Evolutionary conservation across 2,329 filamentous ascomycete species (phyloP).

Genomic region (Colletotrichum cordylinicola): DNA sequence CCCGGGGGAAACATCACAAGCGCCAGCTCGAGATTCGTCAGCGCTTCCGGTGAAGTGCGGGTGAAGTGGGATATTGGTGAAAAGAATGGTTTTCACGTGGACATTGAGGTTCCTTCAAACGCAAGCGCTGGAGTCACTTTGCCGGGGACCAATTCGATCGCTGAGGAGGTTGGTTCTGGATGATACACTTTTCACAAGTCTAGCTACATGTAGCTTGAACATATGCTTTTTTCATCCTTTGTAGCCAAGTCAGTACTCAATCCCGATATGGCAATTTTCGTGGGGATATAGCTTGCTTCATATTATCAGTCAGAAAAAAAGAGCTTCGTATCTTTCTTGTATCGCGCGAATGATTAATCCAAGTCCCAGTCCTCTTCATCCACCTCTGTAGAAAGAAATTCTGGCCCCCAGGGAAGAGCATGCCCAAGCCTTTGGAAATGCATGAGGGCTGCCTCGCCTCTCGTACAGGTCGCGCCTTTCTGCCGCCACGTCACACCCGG

Average conservation of each 20-base stretch:
- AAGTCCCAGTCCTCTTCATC: not conserved
- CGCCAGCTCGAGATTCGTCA: constrained; percentile 32
- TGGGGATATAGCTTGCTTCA: not conserved
- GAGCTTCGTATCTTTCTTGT: too few relatives aligned
- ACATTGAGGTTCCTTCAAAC: not conserved
- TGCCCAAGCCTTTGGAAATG: not conserved
- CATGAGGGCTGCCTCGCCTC: not conserved
- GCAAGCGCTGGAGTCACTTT: not conserved
- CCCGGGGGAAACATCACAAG: constrained; percentile 41
- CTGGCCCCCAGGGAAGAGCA: not conserved
- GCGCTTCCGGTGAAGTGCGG: constrained; percentile 34
- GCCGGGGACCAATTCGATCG: not conserved
- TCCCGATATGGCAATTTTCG: not conserved
- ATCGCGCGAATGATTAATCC: too few relatives aligned
- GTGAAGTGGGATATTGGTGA: constrained; percentile 31
- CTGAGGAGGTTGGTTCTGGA: not conserved
- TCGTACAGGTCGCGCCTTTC: not conserved
- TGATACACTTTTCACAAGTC: not conserved
- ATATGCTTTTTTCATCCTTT: not conserved
- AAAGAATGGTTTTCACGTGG: not conserved
- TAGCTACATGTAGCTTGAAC: not conserved
- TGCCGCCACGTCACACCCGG: not conserved
- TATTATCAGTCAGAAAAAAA: not conserved
- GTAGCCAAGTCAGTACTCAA: too few relatives aligned
- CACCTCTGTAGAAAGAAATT: not conserved